A percentile compares a stretch with the other conserved stretches of the same genome.
These are phyloP conservation scores for Butyriboletus loyo DNA, from an alignment of 768 basidiomycete species.

Conservation along the genomic window DNA sequence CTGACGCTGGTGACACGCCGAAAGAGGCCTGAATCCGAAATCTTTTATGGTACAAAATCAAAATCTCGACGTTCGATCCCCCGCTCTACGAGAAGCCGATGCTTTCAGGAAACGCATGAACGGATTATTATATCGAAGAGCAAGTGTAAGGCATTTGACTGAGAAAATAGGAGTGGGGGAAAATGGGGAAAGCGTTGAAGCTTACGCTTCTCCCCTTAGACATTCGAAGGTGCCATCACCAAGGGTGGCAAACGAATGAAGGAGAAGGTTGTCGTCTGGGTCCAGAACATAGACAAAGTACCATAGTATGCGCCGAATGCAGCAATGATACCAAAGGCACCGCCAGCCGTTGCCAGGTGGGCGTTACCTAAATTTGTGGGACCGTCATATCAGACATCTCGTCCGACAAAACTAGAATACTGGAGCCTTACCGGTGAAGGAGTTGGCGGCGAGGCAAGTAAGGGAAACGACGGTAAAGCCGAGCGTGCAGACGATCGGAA, in stretches of 20 bases:
- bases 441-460: conserved; percentile 21
- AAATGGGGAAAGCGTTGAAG: neutral
- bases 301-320: conserved; percentile 31
- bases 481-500: conserved; percentile 22
- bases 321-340: conserved; percentile 25
- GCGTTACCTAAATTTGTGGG: conserved; percentile 14
- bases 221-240: conserved; percentile 16
- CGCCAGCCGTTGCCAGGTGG: conserved; percentile 27
- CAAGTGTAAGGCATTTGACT: neutral
- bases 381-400: neutral
- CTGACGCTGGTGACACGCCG: neutral
- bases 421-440: conserved; percentile 25
- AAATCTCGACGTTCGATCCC: neutral
- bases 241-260: conserved; percentile 27
- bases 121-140: neutral
- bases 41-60: neutral
- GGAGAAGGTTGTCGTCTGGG: conserved; percentile 26
- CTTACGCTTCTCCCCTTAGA: neutral
- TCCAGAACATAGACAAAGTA: conserved; percentile 27
- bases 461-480: conserved; percentile 23
- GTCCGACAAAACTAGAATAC: neutral
- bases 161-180: neutral
- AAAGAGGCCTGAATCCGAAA: neutral
- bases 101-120: neutral
- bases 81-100: neutral